phyloP scores from a whole-genome alignment of 208 protist genomes.

The Leishmania tarentolae region DNA sequence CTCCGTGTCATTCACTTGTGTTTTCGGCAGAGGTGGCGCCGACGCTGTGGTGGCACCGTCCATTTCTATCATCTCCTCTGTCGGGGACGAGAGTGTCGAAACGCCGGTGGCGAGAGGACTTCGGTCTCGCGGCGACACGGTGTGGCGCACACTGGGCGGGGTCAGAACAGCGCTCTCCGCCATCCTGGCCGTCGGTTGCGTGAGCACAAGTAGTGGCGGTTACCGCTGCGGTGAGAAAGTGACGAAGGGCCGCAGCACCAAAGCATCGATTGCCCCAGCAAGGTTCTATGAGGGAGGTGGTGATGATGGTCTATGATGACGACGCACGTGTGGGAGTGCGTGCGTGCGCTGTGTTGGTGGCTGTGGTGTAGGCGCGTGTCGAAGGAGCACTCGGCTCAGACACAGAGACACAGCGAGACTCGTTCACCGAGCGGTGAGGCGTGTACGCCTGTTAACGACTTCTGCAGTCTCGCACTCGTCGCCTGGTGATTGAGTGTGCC shows the following conservation, averaged over 20 bases:
- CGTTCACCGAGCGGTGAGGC: neutral
- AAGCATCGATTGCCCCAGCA: neutral
- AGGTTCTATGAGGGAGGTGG: neutral
- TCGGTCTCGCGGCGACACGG: slow-evolving; percentile 8
- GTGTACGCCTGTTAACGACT: neutral
- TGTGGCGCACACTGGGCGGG: slow-evolving; percentile 12
- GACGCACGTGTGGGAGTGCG: neutral
- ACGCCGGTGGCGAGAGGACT: slow-evolving; percentile 20
- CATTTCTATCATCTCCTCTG: slow-evolving; percentile 7
- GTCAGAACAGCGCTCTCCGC: slow-evolving; percentile 17
- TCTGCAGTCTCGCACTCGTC: neutral
- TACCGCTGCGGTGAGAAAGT: neutral
- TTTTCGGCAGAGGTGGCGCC: slow-evolving; percentile 1
- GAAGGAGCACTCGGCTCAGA: slow-evolving; percentile 2
- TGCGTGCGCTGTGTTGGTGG: too few species aligned
- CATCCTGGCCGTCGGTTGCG: slow-evolving; percentile 11
- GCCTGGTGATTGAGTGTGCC: neutral
- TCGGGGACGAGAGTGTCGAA: slow-evolving; percentile 23
- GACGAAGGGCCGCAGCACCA: neutral
- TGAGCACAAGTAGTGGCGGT: neutral
- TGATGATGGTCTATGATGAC: neutral
- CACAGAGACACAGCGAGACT: neutral
- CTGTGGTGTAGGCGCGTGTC: neutral
- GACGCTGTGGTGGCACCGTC: slow-evolving; percentile 7
- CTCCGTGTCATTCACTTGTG: neutral